These are phyloP conservation scores for Galerina marginata DNA, from an alignment of 768 basidiomycete species.

Conservation along the genomic window DNA sequence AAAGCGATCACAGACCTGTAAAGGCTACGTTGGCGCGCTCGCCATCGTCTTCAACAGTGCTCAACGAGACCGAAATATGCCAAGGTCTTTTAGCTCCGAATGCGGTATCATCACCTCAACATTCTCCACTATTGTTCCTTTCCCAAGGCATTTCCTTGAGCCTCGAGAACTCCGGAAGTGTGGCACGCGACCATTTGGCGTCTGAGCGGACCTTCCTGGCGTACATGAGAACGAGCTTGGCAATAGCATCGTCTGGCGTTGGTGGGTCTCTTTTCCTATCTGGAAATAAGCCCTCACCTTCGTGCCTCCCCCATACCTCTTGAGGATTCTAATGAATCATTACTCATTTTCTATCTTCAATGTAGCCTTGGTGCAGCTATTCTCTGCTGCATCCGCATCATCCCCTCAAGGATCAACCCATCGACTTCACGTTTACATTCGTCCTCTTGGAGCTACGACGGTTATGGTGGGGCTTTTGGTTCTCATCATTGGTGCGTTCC, in stretches of 20 bases:
- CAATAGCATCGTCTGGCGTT: conserved; percentile 62
- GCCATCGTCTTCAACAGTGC: background rate
- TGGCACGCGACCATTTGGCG: conserved; percentile 68
- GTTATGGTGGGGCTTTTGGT: conserved; percentile 52
- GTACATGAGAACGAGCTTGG: conserved; percentile 67
- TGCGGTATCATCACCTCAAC: background rate
- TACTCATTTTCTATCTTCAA: background rate
- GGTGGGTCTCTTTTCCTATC: conserved; percentile 42
- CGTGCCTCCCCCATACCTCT: no score
- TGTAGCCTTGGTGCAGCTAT: conserved; percentile 62
- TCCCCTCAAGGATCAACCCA: conserved; percentile 17
- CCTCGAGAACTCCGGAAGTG: conserved; percentile 64
- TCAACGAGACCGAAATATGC: background rate
- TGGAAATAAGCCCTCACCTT: background rate
- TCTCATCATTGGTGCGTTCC: conserved; percentile 51
- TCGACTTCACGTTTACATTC: conserved; percentile 40
- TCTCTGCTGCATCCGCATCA: conserved; percentile 40
- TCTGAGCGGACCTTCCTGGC: conserved; percentile 69
- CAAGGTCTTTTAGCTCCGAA: background rate
- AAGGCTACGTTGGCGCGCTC: background rate
- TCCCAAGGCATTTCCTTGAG: conserved; percentile 16
- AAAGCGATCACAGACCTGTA: background rate
- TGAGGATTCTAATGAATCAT: background rate
- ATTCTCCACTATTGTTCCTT: background rate
- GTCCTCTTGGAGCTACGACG: conserved; percentile 57